phyloP scores from a whole-genome alignment of 192 early-diverging fungal genomes.

The Rhizoclosmatium globosum region DNA sequence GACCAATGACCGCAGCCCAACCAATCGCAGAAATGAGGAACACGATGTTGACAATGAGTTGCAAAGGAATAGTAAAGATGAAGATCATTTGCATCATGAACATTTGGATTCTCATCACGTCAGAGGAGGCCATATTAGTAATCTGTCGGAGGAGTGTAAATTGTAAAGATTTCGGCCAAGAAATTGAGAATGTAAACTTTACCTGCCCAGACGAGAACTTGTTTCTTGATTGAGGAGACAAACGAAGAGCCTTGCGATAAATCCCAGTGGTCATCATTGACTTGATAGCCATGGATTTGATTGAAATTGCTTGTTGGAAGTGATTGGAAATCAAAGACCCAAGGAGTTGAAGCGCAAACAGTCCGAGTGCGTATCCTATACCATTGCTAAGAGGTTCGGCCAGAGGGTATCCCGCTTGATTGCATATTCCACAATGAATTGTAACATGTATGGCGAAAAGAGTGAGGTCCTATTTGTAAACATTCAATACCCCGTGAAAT shows the following conservation, averaged over 20 bases:
- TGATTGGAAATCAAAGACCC: neutral
- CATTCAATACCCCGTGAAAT: too few relatives aligned
- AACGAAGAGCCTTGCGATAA: slow-evolving; percentile 13
- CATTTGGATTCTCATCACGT: slow-evolving; percentile 30
- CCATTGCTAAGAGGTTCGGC: neutral
- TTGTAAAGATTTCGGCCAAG: slow-evolving; percentile 12
- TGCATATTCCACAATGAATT: slow-evolving; percentile 48
- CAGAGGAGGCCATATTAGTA: neutral
- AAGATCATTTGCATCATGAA: slow-evolving; percentile 27
- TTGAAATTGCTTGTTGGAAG: slow-evolving; percentile 15
- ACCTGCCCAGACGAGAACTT: slow-evolving; percentile 38
- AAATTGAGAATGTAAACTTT: slow-evolving; percentile 41
- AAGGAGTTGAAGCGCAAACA: slow-evolving; percentile 19
- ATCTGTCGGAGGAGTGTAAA: neutral
- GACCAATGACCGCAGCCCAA: neutral
- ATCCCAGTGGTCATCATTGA: neutral
- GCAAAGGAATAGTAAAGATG: slow-evolving; percentile 10
- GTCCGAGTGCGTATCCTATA: slow-evolving; percentile 6
- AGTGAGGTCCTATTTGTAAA: slow-evolving; percentile 12
- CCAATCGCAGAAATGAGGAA: slow-evolving; percentile 20
- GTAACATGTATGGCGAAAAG: slow-evolving; percentile 51
- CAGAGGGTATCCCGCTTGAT: neutral
- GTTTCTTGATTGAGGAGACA: neutral
- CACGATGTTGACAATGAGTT: slow-evolving; percentile 8
- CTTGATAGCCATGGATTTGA: slow-evolving; percentile 15